These are phyloP conservation scores for Fusarium nematophilum DNA, from an alignment of 2,329 filamentous ascomycete genomes.

Conservation along the genomic window DNA sequence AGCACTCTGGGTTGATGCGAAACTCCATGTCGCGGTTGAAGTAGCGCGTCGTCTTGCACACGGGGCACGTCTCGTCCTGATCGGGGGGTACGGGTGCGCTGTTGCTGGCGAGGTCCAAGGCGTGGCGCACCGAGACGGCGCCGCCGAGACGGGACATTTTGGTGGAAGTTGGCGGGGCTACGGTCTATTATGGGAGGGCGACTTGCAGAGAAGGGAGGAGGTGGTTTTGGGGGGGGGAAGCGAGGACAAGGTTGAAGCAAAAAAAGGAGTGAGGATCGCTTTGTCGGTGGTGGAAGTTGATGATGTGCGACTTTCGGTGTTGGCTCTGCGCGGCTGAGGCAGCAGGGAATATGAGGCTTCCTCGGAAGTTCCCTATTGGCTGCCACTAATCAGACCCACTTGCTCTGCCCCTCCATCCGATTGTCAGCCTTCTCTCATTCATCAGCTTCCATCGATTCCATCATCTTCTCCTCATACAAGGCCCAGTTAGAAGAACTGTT, in stretches of 20 bases:
- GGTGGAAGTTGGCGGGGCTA: background rate
- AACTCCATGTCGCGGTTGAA: constrained; percentile 95
- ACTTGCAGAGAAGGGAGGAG: too few relatives aligned
- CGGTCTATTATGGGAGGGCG: too few relatives aligned
- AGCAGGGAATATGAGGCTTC: constrained; percentile 17
- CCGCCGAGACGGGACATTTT: constrained; percentile 45
- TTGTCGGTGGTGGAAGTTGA: constrained; percentile 12
- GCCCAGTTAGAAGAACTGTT: background rate
- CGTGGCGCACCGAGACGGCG: constrained; percentile 46
- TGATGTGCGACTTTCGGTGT: constrained; percentile 14
- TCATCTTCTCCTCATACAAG: constrained; percentile 13
- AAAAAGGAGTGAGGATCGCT: background rate
- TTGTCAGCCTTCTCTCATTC: constrained; percentile 45
- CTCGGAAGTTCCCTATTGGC: constrained; percentile 34
- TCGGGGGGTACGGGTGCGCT: constrained; percentile 35
- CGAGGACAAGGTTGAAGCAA: background rate
- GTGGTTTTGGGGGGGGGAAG: background rate
- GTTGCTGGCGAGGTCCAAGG: constrained; percentile 29
- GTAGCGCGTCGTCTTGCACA: constrained; percentile 97
- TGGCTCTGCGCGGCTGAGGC: constrained; percentile 42
- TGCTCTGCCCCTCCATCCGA: constrained; percentile 39
- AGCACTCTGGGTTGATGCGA: constrained; percentile 97
- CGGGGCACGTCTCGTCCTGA: constrained; percentile 83
- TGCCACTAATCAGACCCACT: background rate
- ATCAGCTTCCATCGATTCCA: constrained; percentile 38